Base-by-base conservation (phyloP, 805 yeast genomes). In the Cyberlindnera saturnus region DNA sequence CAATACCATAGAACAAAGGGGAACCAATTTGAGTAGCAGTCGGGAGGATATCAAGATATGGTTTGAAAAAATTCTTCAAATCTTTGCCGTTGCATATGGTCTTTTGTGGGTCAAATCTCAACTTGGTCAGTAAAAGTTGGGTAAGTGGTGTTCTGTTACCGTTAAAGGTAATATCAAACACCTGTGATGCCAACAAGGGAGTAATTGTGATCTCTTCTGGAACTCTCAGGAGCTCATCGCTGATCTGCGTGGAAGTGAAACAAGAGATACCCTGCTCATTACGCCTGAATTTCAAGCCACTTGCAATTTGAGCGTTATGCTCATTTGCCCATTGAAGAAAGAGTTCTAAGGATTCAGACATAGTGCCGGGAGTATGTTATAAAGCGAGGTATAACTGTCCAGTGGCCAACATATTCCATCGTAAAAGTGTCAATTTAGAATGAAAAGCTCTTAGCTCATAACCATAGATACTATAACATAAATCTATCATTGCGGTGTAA, bases 1-100 rank as follows among this genome's bases (percentile, higher is more conserved):
- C 86, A 3, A 63, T 64, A 0, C 69, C 56, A 88, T 90, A 89
- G 50, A 76, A 77, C 41, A 75, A 74, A 1, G 96, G 95, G 10
- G 81, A 68, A n/a, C 71, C 70, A 17, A 77, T 69, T 6, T 66
- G 63, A 9, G 55, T 53, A 5, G 61, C 52, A 2, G 70, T 31
- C 2, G 87, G 84, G 16, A 81, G 59, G 13, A 66, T 56, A 34
- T 71, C 63, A 32, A 81, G 56, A 49, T 80, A 81, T 3, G 79
- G 74, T 17, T 50, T 36, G 41, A 64, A 67, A 20, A 63, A 47
- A 7, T 49, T 46, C 3, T 50, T 40, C 10, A 54, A 40, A 9
- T 50, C 43, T n/a, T 39, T 36, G 2, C 36, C 42, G 17, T 41
- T 38, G 4, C 39, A 33, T 4, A 40, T 35, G 6, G 59, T 45